Evolutionary conservation across 257 asterid species (phyloP).

Genomic region (Craterostigma plantagineum): DNA sequence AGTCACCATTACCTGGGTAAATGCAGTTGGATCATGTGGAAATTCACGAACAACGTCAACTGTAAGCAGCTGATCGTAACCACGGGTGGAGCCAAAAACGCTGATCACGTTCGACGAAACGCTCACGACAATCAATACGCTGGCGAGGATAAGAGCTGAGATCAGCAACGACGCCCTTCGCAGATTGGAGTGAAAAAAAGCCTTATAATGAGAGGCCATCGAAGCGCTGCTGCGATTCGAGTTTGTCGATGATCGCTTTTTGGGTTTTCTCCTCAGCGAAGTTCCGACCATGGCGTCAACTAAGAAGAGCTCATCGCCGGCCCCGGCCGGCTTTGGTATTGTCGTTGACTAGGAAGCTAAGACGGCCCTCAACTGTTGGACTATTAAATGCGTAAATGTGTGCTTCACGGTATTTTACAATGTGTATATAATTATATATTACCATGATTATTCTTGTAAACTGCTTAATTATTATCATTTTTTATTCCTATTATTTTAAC

Average conservation of each 20-base stretch:
- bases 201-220: background rate
- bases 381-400: no score
- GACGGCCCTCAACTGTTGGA: no score
- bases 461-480: no score
- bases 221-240: background rate
- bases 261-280: constrained; percentile 8
- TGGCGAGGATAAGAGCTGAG: constrained; percentile 15
- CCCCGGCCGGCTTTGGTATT: no score
- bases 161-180: constrained; percentile 3
- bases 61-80: constrained; percentile 23
- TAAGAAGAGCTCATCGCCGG: no score
- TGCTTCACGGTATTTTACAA: no score
- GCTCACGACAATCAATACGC: constrained; percentile 14
- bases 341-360: no score
- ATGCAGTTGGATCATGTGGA: constrained; percentile 75
- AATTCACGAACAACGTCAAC: constrained; percentile 52
- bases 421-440: no score
- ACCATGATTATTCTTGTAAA: no score
- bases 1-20: constrained; percentile 47
- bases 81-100: constrained; percentile 13
- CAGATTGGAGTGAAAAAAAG: background rate
- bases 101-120: constrained; percentile 17
- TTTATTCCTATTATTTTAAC: no score
- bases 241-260: background rate
- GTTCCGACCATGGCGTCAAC: constrained; percentile 12